Evolutionary conservation across 148 eudicot genomes (phyloP).

Genomic region (Limonium bicolor): DNA sequence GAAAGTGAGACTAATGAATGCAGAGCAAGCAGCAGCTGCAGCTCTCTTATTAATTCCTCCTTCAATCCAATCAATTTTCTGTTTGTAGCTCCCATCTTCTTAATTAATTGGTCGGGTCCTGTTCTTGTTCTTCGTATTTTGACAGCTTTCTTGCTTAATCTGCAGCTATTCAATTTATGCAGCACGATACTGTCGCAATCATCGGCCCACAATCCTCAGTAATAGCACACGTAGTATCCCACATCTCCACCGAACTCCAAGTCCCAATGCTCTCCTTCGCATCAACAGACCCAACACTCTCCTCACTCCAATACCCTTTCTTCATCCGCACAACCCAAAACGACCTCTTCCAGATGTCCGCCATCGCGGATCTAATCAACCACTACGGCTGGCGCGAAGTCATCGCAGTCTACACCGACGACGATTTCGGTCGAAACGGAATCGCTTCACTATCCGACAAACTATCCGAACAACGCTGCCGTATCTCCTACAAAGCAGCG

Average conservation of each 20-base stretch:
- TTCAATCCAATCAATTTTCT: too few species aligned
- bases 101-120: too few species aligned
- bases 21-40: neutral
- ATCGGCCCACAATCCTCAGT: slow-evolving; percentile 15
- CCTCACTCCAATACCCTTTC: slow-evolving; percentile 11
- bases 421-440: slow-evolving; percentile 14
- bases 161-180: slow-evolving; percentile 10
- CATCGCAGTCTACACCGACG: slow-evolving; percentile 7
- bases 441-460: slow-evolving; percentile 10
- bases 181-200: slow-evolving; percentile 10
- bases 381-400: slow-evolving; percentile 13
- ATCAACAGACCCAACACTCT: slow-evolving; percentile 13
- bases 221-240: slow-evolving; percentile 10
- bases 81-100: too few species aligned
- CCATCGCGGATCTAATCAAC: slow-evolving; percentile 5
- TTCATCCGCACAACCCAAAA: slow-evolving; percentile 12
- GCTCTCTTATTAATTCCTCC: neutral
- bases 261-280: slow-evolving; percentile 16
- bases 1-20: too few species aligned
- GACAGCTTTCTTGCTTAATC: neutral
- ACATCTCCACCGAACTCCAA: slow-evolving; percentile 8
- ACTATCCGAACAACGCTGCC: slow-evolving; percentile 1
- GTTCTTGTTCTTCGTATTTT: too few species aligned
- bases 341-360: slow-evolving; percentile 13
- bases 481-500: slow-evolving; percentile 9